Evolutionary conservation across 2,329 filamentous ascomycete genomes (phyloP).

Genomic region (Scorias spongiosa): DNA sequence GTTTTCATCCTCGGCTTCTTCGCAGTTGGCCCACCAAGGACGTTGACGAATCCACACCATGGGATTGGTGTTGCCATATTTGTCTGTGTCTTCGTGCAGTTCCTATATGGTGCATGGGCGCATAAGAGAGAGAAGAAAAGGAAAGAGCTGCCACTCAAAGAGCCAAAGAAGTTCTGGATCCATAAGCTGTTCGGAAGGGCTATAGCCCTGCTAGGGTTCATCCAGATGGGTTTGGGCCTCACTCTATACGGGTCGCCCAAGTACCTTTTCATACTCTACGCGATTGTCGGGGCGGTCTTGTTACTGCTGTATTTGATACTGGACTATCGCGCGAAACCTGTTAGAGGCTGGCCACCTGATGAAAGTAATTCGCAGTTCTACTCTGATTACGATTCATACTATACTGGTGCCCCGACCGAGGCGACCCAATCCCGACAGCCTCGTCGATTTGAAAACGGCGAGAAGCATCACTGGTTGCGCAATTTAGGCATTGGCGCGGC

Average conservation of each 20-base stretch:
- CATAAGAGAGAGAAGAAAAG: constrained; percentile 32
- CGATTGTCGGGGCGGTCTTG: constrained; percentile 60
- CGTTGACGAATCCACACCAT: constrained; percentile 68
- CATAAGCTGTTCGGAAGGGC: constrained; percentile 79
- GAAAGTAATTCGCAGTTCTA: constrained; percentile 19
- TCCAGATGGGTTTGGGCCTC: constrained; percentile 76
- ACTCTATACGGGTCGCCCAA: constrained; percentile 85
- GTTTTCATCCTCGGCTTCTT: constrained; percentile 64
- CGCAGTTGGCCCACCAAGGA: constrained; percentile 58
- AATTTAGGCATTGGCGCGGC: constrained; percentile 39
- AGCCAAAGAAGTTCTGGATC: constrained; percentile 41
- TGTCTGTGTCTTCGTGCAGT: constrained; percentile 54
- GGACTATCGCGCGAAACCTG: constrained; percentile 44
- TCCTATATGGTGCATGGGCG: constrained; percentile 53
- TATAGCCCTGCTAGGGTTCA: constrained; percentile 66
- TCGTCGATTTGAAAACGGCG: constrained; percentile 1
- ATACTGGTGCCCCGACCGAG: constrained; percentile 39
- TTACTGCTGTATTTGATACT: constrained; percentile 66
- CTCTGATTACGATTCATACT: constrained; percentile 43
- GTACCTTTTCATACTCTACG: constrained; percentile 70
- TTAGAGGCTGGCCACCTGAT: constrained; percentile 28
- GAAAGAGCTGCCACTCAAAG: constrained; percentile 33
- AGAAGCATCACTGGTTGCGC: constrained; percentile 22
- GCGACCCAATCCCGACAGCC: constrained; percentile 18
- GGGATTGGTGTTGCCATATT: constrained; percentile 71